A percentile compares a stretch with the other conserved stretches of the same genome.
These are phyloP conservation scores for Breynia disticha DNA, from an alignment of 441 rosid genomes.

Conservation along the genomic window DNA sequence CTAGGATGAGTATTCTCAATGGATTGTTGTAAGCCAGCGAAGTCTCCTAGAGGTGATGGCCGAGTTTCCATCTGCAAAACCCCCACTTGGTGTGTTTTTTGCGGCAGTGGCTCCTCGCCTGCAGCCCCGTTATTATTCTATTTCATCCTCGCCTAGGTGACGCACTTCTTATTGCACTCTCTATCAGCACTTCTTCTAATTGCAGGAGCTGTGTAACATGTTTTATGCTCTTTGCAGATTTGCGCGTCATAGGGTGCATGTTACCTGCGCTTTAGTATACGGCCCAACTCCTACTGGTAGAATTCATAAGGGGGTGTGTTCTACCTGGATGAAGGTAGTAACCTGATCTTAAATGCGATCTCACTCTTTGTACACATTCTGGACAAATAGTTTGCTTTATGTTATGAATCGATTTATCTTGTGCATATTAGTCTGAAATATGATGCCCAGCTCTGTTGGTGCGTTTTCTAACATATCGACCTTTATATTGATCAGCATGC, in stretches of 20 bases:
- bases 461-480: background rate
- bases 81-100: conserved; percentile 86
- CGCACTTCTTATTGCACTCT: conserved; percentile 7
- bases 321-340: conserved; percentile 92
- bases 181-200: conserved; percentile 4
- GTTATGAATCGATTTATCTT: background rate
- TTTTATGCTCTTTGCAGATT: conserved; percentile 33
- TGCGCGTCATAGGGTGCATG: conserved; percentile 61
- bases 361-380: background rate
- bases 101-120: conserved; percentile 85
- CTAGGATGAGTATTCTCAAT: conserved; percentile 78
- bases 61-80: conserved; percentile 76
- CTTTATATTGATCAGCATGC: conserved; percentile 36
- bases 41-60: conserved; percentile 94
- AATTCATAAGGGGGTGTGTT: conserved; percentile 80
- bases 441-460: background rate
- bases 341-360: background rate
- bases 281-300: conserved; percentile 82
- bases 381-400: background rate
- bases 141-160: conserved; percentile 90
- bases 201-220: too few species aligned
- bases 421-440: background rate
- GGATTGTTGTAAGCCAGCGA: conserved; percentile 79
- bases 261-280: conserved; percentile 72
- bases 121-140: conserved; percentile 89